Conservation (phyloP, 2,329 filamentous ascomycete genomes). For the Aspergillus candidus region DNA sequence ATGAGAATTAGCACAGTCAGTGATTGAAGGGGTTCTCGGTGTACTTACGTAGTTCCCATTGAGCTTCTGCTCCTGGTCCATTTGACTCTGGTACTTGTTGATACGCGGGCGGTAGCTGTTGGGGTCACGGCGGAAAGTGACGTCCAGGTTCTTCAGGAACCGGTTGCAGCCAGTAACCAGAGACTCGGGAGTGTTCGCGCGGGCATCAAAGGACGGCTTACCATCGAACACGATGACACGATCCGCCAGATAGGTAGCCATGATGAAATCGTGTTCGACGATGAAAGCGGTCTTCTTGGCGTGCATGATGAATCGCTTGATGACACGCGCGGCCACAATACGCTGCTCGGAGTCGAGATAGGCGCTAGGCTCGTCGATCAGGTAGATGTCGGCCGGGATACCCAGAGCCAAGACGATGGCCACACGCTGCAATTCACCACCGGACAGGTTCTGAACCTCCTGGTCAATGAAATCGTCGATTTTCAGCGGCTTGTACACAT, state of each 20-base stretch:
- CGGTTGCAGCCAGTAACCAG: slow-evolving; percentile 92
- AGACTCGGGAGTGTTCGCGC: slow-evolving; percentile 84
- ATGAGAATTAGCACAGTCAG: slow-evolving; percentile 6
- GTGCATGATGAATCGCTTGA: slow-evolving; percentile 99
- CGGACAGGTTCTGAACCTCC: slow-evolving; percentile 97
- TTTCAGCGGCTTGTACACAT: slow-evolving; percentile 99
- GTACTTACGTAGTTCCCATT: slow-evolving; percentile 77
- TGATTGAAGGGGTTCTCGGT: neutral
- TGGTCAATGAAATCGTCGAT: slow-evolving; percentile 99
- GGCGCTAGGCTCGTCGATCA: slow-evolving; percentile 95
- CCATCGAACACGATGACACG: slow-evolving; percentile 99
- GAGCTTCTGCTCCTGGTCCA: slow-evolving; percentile 96
- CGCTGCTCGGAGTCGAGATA: slow-evolving; percentile 99
- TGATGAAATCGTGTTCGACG: slow-evolving; percentile 99
- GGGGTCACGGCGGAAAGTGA: slow-evolving; percentile 97
- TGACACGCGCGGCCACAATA: slow-evolving; percentile 94
- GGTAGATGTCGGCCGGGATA: slow-evolving; percentile 92
- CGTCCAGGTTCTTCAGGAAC: slow-evolving; percentile 93
- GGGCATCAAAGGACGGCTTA: slow-evolving; percentile 78
- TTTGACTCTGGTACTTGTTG: slow-evolving; percentile 93
- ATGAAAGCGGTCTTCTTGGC: slow-evolving; percentile 99
- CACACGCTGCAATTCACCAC: slow-evolving; percentile 98
- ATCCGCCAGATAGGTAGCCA: slow-evolving; percentile 78
- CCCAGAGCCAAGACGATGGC: slow-evolving; percentile 96
- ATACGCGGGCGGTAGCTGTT: slow-evolving; percentile 95